Conservation (phyloP, 2,329 filamentous ascomycete species). For the Microcyclospora tardicrescens region DNA sequence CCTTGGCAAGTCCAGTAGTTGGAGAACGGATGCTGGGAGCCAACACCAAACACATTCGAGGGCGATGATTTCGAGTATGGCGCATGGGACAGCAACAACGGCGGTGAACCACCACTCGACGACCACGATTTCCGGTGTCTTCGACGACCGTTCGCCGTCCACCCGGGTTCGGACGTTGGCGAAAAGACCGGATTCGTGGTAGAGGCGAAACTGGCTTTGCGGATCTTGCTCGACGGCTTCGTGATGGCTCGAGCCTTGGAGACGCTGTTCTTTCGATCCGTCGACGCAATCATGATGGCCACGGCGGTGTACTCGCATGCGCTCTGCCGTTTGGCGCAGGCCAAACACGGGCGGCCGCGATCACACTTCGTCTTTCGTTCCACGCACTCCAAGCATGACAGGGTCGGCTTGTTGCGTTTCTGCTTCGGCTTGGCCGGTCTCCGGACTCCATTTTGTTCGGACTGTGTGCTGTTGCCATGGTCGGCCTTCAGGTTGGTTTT, state of each 20-base stretch:
- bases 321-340: conserved; percentile 63
- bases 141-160: conserved; percentile 8
- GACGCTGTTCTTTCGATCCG: conserved; percentile 31
- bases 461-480: too few species aligned
- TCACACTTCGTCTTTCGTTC: conserved; percentile 80
- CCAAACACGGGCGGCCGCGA: conserved; percentile 48
- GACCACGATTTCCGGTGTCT: conserved; percentile 9
- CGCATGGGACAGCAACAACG: conserved; percentile 54
- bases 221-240: conserved; percentile 22
- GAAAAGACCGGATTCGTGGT: conserved; percentile 11
- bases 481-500: too few species aligned
- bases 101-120: conserved; percentile 15
- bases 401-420: conserved; percentile 71
- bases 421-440: conserved; percentile 40
- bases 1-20: conserved; percentile 78
- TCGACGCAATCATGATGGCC: conserved; percentile 52
- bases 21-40: conserved; percentile 64
- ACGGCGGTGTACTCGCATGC: conserved; percentile 63
- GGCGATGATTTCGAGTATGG: conserved; percentile 58
- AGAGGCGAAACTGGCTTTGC: conserved; percentile 15
- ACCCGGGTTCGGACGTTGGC: conserved; percentile 15
- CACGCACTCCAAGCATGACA: conserved; percentile 69
- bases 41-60: conserved; percentile 70
- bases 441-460: too few species aligned
- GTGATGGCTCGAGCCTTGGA: conserved; percentile 20